Evolutionary conservation across 2,329 filamentous ascomycete genomes (phyloP).

Genomic region (Fusarium duplospermum): DNA sequence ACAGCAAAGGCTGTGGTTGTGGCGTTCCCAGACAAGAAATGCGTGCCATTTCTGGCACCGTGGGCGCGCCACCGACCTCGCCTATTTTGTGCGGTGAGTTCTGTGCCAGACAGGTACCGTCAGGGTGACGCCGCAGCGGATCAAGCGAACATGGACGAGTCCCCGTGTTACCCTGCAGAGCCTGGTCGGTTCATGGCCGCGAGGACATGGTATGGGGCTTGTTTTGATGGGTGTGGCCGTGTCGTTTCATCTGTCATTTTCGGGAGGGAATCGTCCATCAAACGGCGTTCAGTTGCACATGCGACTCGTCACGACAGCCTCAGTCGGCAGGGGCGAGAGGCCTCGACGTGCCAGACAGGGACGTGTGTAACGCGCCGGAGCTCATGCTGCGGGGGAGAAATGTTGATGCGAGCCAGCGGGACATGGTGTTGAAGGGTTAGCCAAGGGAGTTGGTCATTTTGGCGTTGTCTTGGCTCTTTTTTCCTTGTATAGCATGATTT

Average conservation of each 20-base stretch:
- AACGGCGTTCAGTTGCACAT: conserved; percentile 12
- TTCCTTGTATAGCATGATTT: conserved; percentile 8
- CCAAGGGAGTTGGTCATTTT: conserved; percentile 13
- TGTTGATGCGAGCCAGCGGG: conserved; percentile 20
- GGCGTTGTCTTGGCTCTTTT: conserved; percentile 22
- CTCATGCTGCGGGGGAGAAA: conserved; percentile 11
- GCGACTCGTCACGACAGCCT: conserved; percentile 12
- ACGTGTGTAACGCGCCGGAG: conserved; percentile 7
- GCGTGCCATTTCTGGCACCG: conserved; percentile 12
- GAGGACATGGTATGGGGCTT: not conserved
- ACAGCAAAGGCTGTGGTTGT: conserved; percentile 2
- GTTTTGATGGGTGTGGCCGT: conserved; percentile 15
- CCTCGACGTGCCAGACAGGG: conserved; percentile 17
- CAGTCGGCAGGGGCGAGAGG: conserved; percentile 6
- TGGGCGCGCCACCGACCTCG: conserved; percentile 6
- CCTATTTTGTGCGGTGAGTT: conserved; percentile 12
- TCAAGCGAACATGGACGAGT: conserved; percentile 34
- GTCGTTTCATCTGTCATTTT: conserved; percentile 7
- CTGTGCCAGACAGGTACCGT: conserved; percentile 26
- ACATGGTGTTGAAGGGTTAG: conserved; percentile 18
- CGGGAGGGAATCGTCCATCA: conserved; percentile 9
- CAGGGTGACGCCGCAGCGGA: conserved; percentile 28
- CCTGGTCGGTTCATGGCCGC: conserved; percentile 9
- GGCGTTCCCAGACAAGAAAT: conserved; percentile 11
- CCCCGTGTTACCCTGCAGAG: conserved; percentile 19